Evolutionary conservation across 306 rosid genomes (phyloP), one percentile per base, ranked within the genome.

Genomic region (Abrus pulchellus): DNA sequence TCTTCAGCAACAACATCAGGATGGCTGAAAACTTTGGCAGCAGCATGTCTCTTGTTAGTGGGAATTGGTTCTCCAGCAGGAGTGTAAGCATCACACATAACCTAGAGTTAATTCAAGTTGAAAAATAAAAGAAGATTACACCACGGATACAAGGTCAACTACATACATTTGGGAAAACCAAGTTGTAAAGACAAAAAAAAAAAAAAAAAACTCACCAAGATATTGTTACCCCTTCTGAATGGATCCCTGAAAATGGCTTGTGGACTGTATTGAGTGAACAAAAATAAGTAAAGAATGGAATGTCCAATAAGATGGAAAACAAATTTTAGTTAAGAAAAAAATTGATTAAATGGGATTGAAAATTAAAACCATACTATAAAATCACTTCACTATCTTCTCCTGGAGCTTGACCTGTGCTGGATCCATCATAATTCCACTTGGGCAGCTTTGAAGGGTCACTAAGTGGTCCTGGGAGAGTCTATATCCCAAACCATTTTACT

Each of bases 331-430:
- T 34, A 11, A 66, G 28, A 27, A 1, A 0, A 56, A 71, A 38
- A 40, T 1, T 50, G 45, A 45, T 43, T 34, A 55, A 5, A 3
- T 27, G 3, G 7, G 10, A 7, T 11, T 30, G 1, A 38, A 48
- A 20, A 20, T 20, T 20, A 80, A 64, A 61, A 38, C 5, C 93
- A 83, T 87, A 95, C 99, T 92, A 88, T 80, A 95, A 5, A 65
- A 95, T 95, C 54, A 95, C 99, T 89, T 95, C 99, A 85, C 99
- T 95, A 13, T 95, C 99, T 71, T 87, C 14, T 71, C 99, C 99
- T 54, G 98, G 97, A 52, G 99, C 99, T 91, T 95, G 99, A 5
- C 93, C 97, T 30, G 99, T 95, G 85, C 99, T 95, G 11, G 99
- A 95, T 7, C 99, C 99, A 87, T 95, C 99, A 78, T 88, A 95